Percentiles rank a stretch among this genome's conserved stretches.
Conservation (phyloP, 2,329 filamentous ascomycete genomes). For the Polychaeton citri region DNA sequence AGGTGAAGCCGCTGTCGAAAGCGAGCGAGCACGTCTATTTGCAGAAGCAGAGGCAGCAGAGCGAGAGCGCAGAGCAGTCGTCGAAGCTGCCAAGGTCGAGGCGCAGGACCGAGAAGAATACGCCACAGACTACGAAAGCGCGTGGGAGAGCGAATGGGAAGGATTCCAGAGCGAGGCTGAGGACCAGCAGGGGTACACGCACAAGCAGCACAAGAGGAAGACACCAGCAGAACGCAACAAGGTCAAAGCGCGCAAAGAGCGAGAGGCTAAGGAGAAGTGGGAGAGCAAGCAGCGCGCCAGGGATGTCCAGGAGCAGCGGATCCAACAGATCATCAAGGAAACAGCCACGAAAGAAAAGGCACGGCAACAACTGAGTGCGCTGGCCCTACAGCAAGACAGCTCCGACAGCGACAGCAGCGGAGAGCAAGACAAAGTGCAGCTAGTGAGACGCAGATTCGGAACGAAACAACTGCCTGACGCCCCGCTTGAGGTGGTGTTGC, state of each 20-base stretch:
- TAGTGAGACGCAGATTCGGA: slow-evolving; percentile 60
- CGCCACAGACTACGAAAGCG: slow-evolving; percentile 48
- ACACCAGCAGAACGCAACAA: slow-evolving; percentile 77
- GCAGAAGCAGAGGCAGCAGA: slow-evolving; percentile 54
- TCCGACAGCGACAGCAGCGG: slow-evolving; percentile 13
- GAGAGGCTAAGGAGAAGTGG: slow-evolving; percentile 63
- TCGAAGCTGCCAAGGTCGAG: slow-evolving; percentile 61
- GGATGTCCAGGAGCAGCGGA: slow-evolving; percentile 55
- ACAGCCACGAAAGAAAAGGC: slow-evolving; percentile 45
- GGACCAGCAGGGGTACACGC: slow-evolving; percentile 49
- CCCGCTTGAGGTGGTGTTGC: slow-evolving; percentile 35
- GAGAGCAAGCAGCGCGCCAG: slow-evolving; percentile 62
- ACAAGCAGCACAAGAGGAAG: slow-evolving; percentile 70
- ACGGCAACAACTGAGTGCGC: slow-evolving; percentile 1
- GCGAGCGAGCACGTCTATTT: slow-evolving; percentile 60
- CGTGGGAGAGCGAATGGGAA: slow-evolving; percentile 77
- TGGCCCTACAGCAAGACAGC: slow-evolving; percentile 2
- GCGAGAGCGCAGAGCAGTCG: slow-evolving; percentile 55
- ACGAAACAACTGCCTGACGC: slow-evolving; percentile 60
- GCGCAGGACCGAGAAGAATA: slow-evolving; percentile 63
- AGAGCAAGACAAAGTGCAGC: slow-evolving; percentile 26
- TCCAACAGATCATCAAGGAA: slow-evolving; percentile 57
- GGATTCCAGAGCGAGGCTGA: slow-evolving; percentile 38
- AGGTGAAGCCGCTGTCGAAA: slow-evolving; percentile 64
- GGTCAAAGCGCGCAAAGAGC: slow-evolving; percentile 76